Percentiles rank a stretch among this genome's conserved stretches.
Evolutionary conservation across 805 yeast genomes (phyloP).

Genomic region (Myxozyma sirexii): DNA sequence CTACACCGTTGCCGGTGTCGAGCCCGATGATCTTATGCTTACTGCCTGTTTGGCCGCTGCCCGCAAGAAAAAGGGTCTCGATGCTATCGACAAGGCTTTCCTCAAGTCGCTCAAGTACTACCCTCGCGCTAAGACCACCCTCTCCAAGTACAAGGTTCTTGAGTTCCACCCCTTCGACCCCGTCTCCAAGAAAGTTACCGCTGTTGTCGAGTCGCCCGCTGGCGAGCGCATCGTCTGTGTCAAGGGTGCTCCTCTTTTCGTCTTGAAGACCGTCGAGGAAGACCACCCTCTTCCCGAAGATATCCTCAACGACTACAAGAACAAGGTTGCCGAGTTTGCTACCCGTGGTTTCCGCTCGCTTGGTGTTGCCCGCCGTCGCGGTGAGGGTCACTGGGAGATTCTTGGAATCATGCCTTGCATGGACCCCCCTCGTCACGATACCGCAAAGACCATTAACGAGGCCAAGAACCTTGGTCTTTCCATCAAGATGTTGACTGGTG

Average conservation of each 20-base stretch:
- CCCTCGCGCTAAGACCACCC: conserved; percentile 91
- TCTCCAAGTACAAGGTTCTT: conserved; percentile 89
- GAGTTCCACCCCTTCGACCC: conserved; percentile 98
- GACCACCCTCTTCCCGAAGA: conserved; percentile 96
- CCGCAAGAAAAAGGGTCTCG: conserved; percentile 97
- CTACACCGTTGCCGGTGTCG: conserved; percentile 96
- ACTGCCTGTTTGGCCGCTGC: conserved; percentile 98
- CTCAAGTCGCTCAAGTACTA: conserved; percentile 81
- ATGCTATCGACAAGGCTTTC: conserved; percentile 97
- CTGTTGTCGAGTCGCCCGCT: conserved; percentile 92
- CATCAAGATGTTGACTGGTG: conserved; percentile 98
- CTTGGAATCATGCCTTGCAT: conserved; percentile 97
- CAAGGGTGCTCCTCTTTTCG: conserved; percentile 98
- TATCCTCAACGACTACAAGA: conserved; percentile 89
- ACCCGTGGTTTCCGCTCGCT: conserved; percentile 97
- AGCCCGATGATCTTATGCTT: conserved; percentile 92
- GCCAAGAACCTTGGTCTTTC: conserved; percentile 89
- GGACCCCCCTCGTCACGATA: conserved; percentile 99
- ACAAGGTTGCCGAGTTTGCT: conserved; percentile 96
- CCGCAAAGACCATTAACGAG: conserved; percentile 91
- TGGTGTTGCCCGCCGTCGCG: conserved; percentile 99
- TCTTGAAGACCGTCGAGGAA: conserved; percentile 93
- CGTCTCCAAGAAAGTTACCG: conserved; percentile 94
- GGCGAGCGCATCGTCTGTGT: conserved; percentile 95
- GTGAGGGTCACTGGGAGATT: conserved; percentile 98